These are phyloP conservation scores for Arthrinium phaeospermum DNA, from an alignment of 2,329 filamentous ascomycete genomes.

Conservation along the genomic window DNA sequence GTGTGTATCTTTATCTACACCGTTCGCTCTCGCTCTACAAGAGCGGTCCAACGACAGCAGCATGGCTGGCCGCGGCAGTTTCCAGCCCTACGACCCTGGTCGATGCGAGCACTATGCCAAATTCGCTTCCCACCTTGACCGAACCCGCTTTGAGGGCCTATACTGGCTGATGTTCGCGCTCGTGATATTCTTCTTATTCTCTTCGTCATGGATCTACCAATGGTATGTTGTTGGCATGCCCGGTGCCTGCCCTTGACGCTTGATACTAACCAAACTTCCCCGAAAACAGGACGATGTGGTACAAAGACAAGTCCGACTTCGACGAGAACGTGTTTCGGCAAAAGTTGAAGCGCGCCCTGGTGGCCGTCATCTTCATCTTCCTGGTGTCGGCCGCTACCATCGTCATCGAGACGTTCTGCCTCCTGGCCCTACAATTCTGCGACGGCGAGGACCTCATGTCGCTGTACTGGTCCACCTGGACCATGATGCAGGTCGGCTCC, in stretches of 20 bases:
- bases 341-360: conserved; percentile 47
- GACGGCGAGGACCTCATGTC: conserved; percentile 65
- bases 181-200: conserved; percentile 45
- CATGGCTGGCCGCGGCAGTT: conserved; percentile 42
- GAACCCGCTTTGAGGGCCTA: conserved; percentile 43
- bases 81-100: conserved; percentile 36
- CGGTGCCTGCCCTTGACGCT: not conserved
- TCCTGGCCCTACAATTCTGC: conserved; percentile 63
- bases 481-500: conserved; percentile 63
- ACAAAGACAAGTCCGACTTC: conserved; percentile 37
- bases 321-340: conserved; percentile 44
- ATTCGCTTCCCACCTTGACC: conserved; percentile 43
- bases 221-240: conserved; percentile 30
- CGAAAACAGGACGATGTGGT: conserved; percentile 42
- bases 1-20: not conserved
- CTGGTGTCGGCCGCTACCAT: conserved; percentile 50
- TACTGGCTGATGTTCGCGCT: conserved; percentile 49
- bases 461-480: conserved; percentile 67
- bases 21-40: not conserved
- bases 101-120: conserved; percentile 47
- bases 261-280: not conserved
- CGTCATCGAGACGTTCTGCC: conserved; percentile 60
- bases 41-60: conserved; percentile 9
- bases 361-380: conserved; percentile 51
- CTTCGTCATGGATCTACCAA: conserved; percentile 45